Base-by-base conservation (phyloP, 106 monocot species). In the Ottelia alismoides region DNA sequence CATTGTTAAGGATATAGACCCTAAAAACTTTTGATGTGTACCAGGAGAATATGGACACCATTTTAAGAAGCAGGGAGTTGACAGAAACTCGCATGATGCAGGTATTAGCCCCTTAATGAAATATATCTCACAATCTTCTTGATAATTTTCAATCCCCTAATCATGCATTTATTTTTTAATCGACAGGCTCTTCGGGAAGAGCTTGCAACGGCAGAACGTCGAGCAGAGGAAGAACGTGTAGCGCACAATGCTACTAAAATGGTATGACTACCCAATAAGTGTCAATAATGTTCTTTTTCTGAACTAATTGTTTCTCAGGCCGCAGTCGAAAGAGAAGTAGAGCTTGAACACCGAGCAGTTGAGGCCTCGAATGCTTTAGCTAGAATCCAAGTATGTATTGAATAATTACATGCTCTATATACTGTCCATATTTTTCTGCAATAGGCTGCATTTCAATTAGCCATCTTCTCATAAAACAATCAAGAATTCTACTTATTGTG, bases 341-440 rank as follows among this genome's bases (percentile, higher is more conserved):
- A 98, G 56, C 71, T 98, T 65, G 96, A 89, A 56, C 96, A 90
- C 51, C 69, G 96, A 60, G 96, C 96, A 54, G 72, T 98, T 67
- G 96, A 98, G 63, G 89, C 96, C 69, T 89, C 96, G 25, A 98
- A 85, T 80, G 96, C 96, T 69, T 85, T 98, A 63, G 89, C 85
- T 65, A 89, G 89, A 74, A 79, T 80, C 28, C 96, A 98, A 85
- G 96, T 98, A 84, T 27, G 22, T 25, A 58, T 2, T n/a, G n/a
- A n/a, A n/a, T n/a, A n/a, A n/a, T n/a, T n/a, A n/a, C n/a, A n/a
- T n/a, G n/a, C n/a, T n/a, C n/a, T n/a, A n/a, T n/a, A n/a, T n/a
- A n/a, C n/a, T n/a, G n/a, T n/a, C n/a, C n/a, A n/a, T n/a, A n/a
- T n/a, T n/a, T n/a, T n/a, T n/a, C n/a, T n/a, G n/a, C n/a, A n/a